These are phyloP conservation scores for Citrus hindsii DNA, from an alignment of 345 rosid species.

Conservation along the genomic window DNA sequence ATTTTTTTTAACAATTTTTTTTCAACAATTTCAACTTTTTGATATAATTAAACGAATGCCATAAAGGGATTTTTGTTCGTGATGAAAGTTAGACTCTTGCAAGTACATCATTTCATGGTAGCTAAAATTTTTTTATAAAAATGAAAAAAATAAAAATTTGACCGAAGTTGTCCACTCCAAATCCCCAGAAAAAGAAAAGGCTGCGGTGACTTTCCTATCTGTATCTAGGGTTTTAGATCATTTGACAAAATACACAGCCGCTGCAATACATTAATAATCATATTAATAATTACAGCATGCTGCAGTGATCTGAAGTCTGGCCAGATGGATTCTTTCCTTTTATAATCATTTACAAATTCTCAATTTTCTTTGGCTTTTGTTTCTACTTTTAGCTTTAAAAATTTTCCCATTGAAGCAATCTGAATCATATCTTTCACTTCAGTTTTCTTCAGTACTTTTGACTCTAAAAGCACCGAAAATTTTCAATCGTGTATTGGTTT, in stretches of 20 bases:
- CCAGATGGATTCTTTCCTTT: neutral
- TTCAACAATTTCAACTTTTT: too few species aligned
- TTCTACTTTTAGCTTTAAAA: slow-evolving; percentile 3
- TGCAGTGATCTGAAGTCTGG: neutral
- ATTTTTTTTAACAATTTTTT: too few species aligned
- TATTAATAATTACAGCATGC: neutral
- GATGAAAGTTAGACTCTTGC: too few species aligned
- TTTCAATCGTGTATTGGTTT: neutral
- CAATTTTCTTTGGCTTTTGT: neutral
- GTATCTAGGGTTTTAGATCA: neutral
- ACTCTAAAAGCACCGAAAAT: neutral
- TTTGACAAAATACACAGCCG: neutral
- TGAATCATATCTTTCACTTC: neutral
- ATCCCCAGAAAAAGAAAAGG: neutral
- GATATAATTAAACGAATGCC: too few species aligned
- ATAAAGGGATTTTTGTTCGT: too few species aligned
- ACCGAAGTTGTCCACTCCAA: neutral
- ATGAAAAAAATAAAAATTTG: too few species aligned
- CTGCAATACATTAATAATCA: neutral
- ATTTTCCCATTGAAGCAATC: neutral
- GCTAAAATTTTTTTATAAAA: too few species aligned
- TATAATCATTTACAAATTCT: neutral
- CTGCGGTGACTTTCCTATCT: neutral
- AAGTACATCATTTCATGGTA: too few species aligned
- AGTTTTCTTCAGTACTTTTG: neutral